Percentiles rank a stretch among this genome's conserved stretches.
Evolutionary conservation across 2,329 filamentous ascomycete genomes (phyloP).

Genomic region (Ascochyta koolunga): DNA sequence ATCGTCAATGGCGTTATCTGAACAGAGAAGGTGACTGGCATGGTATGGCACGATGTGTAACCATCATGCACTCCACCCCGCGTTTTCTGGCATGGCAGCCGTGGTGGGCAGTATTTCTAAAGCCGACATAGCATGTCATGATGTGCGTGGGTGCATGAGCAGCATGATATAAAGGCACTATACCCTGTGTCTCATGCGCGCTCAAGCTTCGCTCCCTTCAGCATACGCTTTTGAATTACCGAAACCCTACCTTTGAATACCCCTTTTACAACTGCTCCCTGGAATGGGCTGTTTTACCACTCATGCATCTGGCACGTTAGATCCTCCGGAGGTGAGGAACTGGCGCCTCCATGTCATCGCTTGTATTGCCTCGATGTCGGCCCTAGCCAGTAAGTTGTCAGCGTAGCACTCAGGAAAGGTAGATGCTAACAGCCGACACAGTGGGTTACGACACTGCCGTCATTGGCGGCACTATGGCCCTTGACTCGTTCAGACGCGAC

Average conservation of each 20-base stretch:
- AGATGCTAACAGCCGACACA: slow-evolving; percentile 7
- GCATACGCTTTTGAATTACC: slow-evolving; percentile 4
- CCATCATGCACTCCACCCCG: slow-evolving; percentile 19
- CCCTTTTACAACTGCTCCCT: slow-evolving; percentile 12
- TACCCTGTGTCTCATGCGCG: slow-evolving; percentile 1
- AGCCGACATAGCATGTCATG: slow-evolving; percentile 2
- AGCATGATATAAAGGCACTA: slow-evolving; percentile 4
- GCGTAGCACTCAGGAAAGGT: neutral
- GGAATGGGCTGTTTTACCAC: slow-evolving; percentile 37
- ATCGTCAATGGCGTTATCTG: slow-evolving; percentile 16
- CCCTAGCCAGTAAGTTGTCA: slow-evolving; percentile 40
- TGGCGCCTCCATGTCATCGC: slow-evolving; percentile 45
- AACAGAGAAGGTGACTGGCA: slow-evolving; percentile 21
- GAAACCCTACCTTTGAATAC: neutral
- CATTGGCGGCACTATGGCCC: slow-evolving; percentile 50
- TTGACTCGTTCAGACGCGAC: slow-evolving; percentile 48
- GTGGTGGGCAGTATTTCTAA: slow-evolving; percentile 16
- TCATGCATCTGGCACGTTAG: slow-evolving; percentile 41
- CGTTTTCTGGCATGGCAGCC: slow-evolving; percentile 20
- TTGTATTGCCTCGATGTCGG: slow-evolving; percentile 46
- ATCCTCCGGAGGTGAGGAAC: slow-evolving; percentile 45
- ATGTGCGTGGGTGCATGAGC: neutral
- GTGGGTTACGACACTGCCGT: slow-evolving; percentile 47
- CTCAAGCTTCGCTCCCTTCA: slow-evolving; percentile 8
- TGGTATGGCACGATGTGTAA: slow-evolving; percentile 21